These are phyloP conservation scores for Rugonectria rugulosa DNA, from an alignment of 2,329 filamentous ascomycete species.

Conservation along the genomic window DNA sequence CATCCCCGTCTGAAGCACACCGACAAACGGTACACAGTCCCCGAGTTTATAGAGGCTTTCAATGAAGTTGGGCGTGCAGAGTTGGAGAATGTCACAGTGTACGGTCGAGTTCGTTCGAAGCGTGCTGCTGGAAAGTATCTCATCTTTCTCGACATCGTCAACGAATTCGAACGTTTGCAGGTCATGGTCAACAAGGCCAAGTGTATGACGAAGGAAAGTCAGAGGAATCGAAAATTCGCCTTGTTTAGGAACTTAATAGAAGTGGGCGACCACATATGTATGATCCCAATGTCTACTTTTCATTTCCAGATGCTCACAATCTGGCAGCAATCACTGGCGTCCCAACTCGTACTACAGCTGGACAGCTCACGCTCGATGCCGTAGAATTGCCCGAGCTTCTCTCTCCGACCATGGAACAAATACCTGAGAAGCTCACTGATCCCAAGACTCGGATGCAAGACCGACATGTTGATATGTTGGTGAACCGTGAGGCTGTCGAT, in stretches of 20 bases:
- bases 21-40: conserved; percentile 40
- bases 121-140: conserved; percentile 79
- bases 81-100: conserved; percentile 40
- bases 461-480: conserved; percentile 86
- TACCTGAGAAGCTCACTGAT: conserved; percentile 75
- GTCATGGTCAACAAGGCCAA: conserved; percentile 74
- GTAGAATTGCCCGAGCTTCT: conserved; percentile 73
- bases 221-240: conserved; percentile 58
- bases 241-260: conserved; percentile 71
- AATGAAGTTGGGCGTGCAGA: conserved; percentile 36
- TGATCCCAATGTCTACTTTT: conserved; percentile 48
- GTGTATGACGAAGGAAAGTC: conserved; percentile 44
- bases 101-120: conserved; percentile 76
- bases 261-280: conserved; percentile 85
- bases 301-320: conserved; percentile 34
- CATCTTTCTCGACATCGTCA: conserved; percentile 81
- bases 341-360: conserved; percentile 73
- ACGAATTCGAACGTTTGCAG: conserved; percentile 77
- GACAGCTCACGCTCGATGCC: conserved; percentile 78
- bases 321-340: conserved; percentile 71
- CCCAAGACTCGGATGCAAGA: conserved; percentile 76
- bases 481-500: conserved; percentile 73
- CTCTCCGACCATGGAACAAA: conserved; percentile 79
- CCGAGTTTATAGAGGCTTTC: conserved; percentile 45
- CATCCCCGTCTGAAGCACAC: conserved; percentile 46